Evolutionary conservation across 129 eudicot genomes (phyloP).

Genomic region (Escallonia herrerae): DNA sequence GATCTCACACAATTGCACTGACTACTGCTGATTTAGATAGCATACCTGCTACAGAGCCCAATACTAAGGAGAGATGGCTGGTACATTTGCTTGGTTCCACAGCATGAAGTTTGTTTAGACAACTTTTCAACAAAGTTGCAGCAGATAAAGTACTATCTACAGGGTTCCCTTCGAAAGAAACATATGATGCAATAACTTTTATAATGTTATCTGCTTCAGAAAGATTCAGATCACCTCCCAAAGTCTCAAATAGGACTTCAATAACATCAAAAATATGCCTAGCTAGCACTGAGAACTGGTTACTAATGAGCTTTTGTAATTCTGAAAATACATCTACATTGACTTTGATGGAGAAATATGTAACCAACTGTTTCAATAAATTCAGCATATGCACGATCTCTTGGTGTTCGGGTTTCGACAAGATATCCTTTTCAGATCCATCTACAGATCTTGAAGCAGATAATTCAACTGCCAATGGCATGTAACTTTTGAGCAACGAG

Average conservation of each 20-base stretch:
- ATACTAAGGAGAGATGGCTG: constrained; percentile 36
- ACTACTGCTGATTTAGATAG: background rate
- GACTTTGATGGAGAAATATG: constrained; percentile 51
- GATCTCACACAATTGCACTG: background rate
- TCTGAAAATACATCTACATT: constrained; percentile 32
- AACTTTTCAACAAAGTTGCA: constrained; percentile 49
- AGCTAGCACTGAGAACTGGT: constrained; percentile 48
- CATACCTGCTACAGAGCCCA: constrained; percentile 63
- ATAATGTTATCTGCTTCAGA: constrained; percentile 46
- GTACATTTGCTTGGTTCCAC: constrained; percentile 44
- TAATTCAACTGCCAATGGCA: constrained; percentile 38
- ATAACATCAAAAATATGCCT: constrained; percentile 63
- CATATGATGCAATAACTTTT: constrained; percentile 45
- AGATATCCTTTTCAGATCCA: constrained; percentile 34
- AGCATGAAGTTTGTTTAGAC: constrained; percentile 46
- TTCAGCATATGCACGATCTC: constrained; percentile 74
- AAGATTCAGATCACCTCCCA: constrained; percentile 35
- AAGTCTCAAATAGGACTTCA: constrained; percentile 38
- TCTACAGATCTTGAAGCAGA: constrained; percentile 20
- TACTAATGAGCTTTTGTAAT: constrained; percentile 36
- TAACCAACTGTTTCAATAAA: constrained; percentile 54
- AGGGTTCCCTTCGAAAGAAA: constrained; percentile 50
- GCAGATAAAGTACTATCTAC: constrained; percentile 57
- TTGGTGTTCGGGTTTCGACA: constrained; percentile 48
- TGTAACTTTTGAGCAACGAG: constrained; percentile 41